Evolutionary conservation across 2,329 filamentous ascomycete genomes (phyloP).

Genomic region (Colletotrichum camelliae): DNA sequence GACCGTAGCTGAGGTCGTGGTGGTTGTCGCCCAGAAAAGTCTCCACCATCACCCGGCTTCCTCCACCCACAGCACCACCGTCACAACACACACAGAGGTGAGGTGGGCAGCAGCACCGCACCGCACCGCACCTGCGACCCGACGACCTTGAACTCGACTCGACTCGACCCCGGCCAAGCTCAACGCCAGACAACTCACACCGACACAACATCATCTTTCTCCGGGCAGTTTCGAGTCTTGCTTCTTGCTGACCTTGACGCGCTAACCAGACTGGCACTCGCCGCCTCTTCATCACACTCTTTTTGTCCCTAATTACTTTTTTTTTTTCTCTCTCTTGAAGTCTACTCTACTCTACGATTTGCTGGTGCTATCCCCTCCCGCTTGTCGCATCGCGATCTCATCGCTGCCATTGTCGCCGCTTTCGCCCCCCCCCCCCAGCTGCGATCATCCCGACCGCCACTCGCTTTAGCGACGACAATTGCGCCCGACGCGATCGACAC

Average conservation of each 20-base stretch:
- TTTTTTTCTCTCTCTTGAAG: background rate
- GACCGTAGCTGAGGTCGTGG: background rate
- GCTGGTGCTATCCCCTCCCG: background rate
- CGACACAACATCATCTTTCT: slow-evolving; percentile 12
- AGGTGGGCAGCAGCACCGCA: background rate
- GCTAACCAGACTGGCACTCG: slow-evolving; percentile 17
- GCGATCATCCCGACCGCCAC: slow-evolving; percentile 1
- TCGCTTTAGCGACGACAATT: background rate
- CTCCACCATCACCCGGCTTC: background rate
- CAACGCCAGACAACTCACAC: slow-evolving; percentile 23
- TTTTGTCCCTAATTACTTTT: slow-evolving; percentile 4
- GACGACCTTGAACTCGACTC: background rate
- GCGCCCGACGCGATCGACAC: background rate
- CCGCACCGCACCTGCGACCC: background rate
- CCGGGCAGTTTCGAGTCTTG: slow-evolving; percentile 6
- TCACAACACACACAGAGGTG: background rate
- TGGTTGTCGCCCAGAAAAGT: background rate
- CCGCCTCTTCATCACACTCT: slow-evolving; percentile 16
- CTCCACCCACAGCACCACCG: background rate
- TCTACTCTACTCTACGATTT: background rate
- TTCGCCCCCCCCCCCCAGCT: background rate
- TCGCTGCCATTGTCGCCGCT: background rate
- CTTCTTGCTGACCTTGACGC: background rate
- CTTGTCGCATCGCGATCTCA: background rate
- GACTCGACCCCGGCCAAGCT: slow-evolving; percentile 7